Base-by-base conservation (phyloP, 2,329 filamentous ascomycete species). In the Colletotrichum musicola region DNA sequence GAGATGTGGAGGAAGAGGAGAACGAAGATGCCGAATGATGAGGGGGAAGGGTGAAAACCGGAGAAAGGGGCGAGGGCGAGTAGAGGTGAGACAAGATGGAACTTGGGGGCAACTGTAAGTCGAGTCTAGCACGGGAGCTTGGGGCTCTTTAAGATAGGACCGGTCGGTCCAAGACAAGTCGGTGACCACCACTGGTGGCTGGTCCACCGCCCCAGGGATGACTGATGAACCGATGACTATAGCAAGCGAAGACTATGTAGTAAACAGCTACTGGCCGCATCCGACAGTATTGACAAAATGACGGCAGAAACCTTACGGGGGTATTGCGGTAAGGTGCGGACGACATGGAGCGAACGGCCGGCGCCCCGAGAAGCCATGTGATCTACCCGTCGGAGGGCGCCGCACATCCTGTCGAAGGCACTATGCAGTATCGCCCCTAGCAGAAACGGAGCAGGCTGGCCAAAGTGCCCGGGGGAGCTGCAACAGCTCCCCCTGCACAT, bases 351-450 rank as follows among this genome's bases (percentile, higher is more conserved):
- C 40, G 40, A n/a, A 42, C 61, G 61, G 53, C 49, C 54, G 25
- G 54, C 65, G 62, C 53, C 61, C 47, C 49, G 49, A 68, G 40
- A 53, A 61, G 47, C 44, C 65, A 53, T 47, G 56, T 68, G 65
- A 68, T 61, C 54, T 54, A 68, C 61, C 54, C 53, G 55, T 68
- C 61, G 65, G 65, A 68, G 58, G 65, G 61, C 65, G 65, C 65
- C 65, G 65, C 30, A 35, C 30, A 35, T 35, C 47, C 53, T 25
- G 25, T 58, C 16, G 40, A 42, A 42, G 13, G 16, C 40, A 42
- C 40, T 42, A 42, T 35, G 22, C 30, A 7, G 30, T 35, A 35
- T 35, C 30, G 10, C 30, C 7, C 30, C 30, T 9, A 35, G 30
- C 7, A 35, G 30, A 35, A 35, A 3, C 30, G 7, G 7, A 35